Base-by-base conservation (phyloP, 2,329 filamentous ascomycete species). In the Paraphoma sp. region DNA sequence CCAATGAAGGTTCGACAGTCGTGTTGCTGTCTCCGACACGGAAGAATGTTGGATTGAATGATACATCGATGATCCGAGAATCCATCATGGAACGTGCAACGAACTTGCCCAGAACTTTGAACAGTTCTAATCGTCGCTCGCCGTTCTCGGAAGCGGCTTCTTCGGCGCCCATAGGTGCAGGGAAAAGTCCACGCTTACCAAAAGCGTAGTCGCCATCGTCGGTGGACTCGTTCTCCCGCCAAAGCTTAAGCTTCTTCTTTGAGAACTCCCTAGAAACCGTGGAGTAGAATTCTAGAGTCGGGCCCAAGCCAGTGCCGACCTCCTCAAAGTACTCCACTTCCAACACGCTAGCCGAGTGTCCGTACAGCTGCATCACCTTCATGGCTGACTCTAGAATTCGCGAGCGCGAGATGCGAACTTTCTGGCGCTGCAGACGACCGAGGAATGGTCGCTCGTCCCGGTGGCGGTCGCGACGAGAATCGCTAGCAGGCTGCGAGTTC, bases 241-340 rank as follows among this genome's bases (percentile, higher is more conserved):
- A 99, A 5, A 99, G 86, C 80, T 93, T 97, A 51, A 97, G 86
- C 78, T 96, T 97, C 84, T 94, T 97, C 82, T 95, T 97, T 0
- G 92, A 94, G 71, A 98, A 98, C 74, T 99, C 95, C 68, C 92
- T 95, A 0, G 95, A 99, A 1, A 98, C 94, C 0, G 92, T 96
- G 0, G 95, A 97, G 78, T 99, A 99, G 75, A 99, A 99, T 74
- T 99, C 95, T 12, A 99, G 84, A 0, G 95, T 99, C 4, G 95
- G 95, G 0, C 95, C 95, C 45, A 99, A 83, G 45, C 95, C 95
- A 23, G 96, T 99, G 54, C 95, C 95, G 18, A 99, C 95, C 78
- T 99, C 95, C 70, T 98, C 95, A 66, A 99, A 99, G 72, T 99
- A 99, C 71, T 99, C 96, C 1, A 99, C 94, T 72, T 99, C 95